Evolutionary conservation across 2,329 filamentous ascomycete species (phyloP), one percentile per base, ranked within the genome.

Genomic region (Neonectria magnoliae): DNA sequence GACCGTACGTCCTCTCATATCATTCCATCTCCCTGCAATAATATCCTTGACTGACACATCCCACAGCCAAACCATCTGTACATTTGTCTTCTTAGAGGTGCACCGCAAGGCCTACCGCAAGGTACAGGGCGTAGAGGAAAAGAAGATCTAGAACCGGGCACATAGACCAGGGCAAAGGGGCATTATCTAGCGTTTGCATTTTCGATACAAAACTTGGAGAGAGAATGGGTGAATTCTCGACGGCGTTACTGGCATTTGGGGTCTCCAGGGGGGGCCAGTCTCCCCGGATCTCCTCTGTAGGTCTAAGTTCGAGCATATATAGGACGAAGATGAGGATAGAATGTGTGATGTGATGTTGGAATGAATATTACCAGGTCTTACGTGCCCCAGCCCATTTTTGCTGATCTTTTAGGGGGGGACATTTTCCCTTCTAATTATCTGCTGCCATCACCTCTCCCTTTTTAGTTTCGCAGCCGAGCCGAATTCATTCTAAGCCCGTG

Each of bases 31-130:
- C 44, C 27, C 44, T 27, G 10, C 50, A 27, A n/a, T 29, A 13
- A 7, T 33, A 18, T 20, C 48, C n/a, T 18, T 9, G n/a, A 51
- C 66, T 71, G 56, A 73, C 69, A 16, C 16, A 9, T 50, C n/a
- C 16, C 9, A 29, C 54, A 88, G 87, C 38, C 93, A 97, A 82
- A 97, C 93, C 8, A 92, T 97, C 65, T 91, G 91, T 72, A 97
- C 93, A 38, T 94, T 97, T 78, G 77, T 97, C 74, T 94, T 96
- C 78, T 78, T 97, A 75, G 93, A 97, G 78, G 90, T 93, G 77
- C 93, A 97, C 79, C 93, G 94, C 82, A 93, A 91, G 79, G 78
- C 90, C 27, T 97, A 93, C 80, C 85, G 86, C 77, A 83, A 83
- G 67, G 66, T 88, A 57, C 81, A 83, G 67, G 84, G 80, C 56